Conservation (phyloP, 768 basidiomycete species). For the Pleurotus citrinopileatus region DNA sequence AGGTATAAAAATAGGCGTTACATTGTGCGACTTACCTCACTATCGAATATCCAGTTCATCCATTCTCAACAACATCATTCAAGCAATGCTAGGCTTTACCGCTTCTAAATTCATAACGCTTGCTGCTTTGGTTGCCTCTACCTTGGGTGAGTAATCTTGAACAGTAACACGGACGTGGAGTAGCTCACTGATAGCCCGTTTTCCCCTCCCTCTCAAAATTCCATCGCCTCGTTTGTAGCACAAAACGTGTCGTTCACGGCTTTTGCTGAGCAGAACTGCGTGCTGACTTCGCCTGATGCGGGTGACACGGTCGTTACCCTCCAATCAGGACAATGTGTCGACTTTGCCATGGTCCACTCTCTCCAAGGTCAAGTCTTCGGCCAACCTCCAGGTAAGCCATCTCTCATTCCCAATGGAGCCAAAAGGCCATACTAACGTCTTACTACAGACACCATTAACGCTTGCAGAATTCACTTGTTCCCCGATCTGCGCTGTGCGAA, state of each 20-base stretch:
- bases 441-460: neutral
- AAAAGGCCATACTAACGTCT: neutral
- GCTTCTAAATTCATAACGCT: too few species aligned
- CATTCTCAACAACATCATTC: too few species aligned
- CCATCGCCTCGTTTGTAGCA: too few species aligned
- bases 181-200: too few species aligned
- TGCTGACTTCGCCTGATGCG: neutral
- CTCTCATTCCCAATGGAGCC: neutral
- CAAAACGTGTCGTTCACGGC: neutral
- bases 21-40: too few species aligned
- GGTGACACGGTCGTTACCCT: neutral
- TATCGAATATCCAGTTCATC: too few species aligned
- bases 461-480: neutral
- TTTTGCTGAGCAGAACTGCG: neutral
- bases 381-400: neutral
- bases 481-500: neutral
- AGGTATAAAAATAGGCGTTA: too few species aligned
- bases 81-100: too few species aligned
- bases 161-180: too few species aligned
- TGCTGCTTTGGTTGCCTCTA: too few species aligned
- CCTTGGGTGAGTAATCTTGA: too few species aligned
- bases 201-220: too few species aligned
- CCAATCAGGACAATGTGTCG: neutral
- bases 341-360: neutral
- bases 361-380: neutral